Base-by-base conservation (phyloP, 1,284 basidiomycete genomes). In the Ganoderma lingzhi region DNA sequence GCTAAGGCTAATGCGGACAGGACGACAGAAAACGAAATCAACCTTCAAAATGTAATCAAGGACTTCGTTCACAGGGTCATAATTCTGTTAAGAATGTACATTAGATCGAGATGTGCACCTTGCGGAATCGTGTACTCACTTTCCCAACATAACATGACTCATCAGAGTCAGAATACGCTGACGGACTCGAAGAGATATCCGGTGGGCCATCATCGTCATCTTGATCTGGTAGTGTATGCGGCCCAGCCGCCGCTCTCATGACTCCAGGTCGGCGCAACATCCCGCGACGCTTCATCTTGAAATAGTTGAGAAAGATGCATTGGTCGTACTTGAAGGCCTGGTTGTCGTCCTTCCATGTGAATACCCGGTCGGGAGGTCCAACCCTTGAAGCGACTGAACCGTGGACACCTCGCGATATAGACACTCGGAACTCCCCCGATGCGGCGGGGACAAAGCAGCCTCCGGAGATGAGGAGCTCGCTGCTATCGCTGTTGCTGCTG, bases 221-320 rank as follows among this genome's bases (percentile, higher is more conserved):
- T 14, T 51, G 1, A 51, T 10, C 48, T 1, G 51, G 51, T 30
- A 55, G 51, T 6, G 51, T 55, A 17, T 55, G 51, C 2, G 59
- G 51, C 32, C 60, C 65, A 10, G 62, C 66, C 9, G 62, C 66
- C 8, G 62, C 66, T 41, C 37, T 51, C 30, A 67, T 53, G 6
- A 67, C n/a, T 6, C 17, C 23, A 9, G 44, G 32, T 35, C 14
- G 37, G 39, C 17, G 55, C 9, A 58, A 45, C 35, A 51, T 58
- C 17, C 51, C 28, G 9, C 66, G 61, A 44, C 6, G 19, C 42
- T 67, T 63, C 53, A 63, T 59, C 42, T 67, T 67, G 62, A 51
- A 63, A 37, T 58, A 67, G 30, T 63, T 67, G 62, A 67, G n/a
- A 42, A 67, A 67, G 6, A 67, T 67, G 53, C 62, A 63, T 32